Conservation (phyloP, 768 basidiomycete species). For the Gloeostereum incarnatum region DNA sequence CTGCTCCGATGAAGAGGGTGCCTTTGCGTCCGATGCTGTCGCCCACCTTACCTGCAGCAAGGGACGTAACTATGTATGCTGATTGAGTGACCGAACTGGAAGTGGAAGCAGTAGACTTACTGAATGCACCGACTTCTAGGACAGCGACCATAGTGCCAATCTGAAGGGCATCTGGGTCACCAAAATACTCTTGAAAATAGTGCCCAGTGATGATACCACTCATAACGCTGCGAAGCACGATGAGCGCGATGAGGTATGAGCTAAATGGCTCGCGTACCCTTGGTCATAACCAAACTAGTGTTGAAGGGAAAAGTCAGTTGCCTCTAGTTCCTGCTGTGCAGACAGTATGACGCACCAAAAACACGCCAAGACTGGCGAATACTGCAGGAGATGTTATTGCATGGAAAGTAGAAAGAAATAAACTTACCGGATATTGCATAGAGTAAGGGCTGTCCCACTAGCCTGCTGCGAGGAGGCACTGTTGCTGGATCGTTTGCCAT, state of each 20-base stretch:
- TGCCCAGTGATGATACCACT: constrained; percentile 87
- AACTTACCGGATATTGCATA: constrained; percentile 53
- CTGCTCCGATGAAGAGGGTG: constrained; percentile 75
- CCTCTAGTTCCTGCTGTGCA: too few species aligned
- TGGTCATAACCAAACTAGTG: constrained; percentile 79
- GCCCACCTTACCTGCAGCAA: constrained; percentile 83
- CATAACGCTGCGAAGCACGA: constrained; percentile 52
- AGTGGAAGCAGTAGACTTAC: constrained; percentile 29
- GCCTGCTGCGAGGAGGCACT: constrained; percentile 31
- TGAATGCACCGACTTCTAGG: constrained; percentile 84
- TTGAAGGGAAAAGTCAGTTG: constrained; percentile 5
- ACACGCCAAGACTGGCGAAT: constrained; percentile 69
- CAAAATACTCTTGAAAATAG: constrained; percentile 75
- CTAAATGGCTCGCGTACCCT: constrained; percentile 41
- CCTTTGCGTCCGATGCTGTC: constrained; percentile 81
- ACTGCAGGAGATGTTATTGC: background rate
- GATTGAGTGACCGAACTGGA: background rate
- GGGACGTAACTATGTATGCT: constrained; percentile 59
- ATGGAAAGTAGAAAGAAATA: background rate
- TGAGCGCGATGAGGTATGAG: constrained; percentile 9
- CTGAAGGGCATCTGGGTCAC: constrained; percentile 62
- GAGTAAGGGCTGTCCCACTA: constrained; percentile 72
- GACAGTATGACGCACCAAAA: constrained; percentile 46
- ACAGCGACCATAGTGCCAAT: constrained; percentile 97
- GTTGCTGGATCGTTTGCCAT: constrained; percentile 32